Conservation (phyloP, 192 early-diverging fungal genomes). For the Coemansia sp. region DNA sequence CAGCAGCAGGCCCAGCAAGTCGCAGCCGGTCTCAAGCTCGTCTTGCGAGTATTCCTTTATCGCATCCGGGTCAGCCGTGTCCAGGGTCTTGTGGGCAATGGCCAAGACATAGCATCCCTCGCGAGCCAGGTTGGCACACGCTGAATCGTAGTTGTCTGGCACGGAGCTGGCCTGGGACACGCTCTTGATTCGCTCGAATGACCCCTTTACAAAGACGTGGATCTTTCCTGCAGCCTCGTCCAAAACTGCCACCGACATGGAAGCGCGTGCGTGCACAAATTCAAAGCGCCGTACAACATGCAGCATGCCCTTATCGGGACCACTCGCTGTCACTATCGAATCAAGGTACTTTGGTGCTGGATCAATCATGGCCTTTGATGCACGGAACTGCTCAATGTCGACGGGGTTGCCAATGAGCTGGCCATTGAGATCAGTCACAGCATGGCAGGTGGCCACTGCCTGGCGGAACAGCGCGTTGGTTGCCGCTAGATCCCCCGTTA, state of each 20-base stretch:
- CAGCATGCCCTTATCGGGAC: not conserved
- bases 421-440: slow-evolving; percentile 45
- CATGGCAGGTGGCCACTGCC: slow-evolving; percentile 48
- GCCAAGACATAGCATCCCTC: slow-evolving; percentile 77
- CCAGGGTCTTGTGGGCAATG: slow-evolving; percentile 56
- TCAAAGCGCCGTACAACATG: slow-evolving; percentile 65
- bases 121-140: slow-evolving; percentile 55
- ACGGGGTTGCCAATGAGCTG: slow-evolving; percentile 20
- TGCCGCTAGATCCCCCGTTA: not conserved
- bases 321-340: slow-evolving; percentile 42
- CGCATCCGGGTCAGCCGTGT: slow-evolving; percentile 40
- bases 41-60: slow-evolving; percentile 52
- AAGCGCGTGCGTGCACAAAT: slow-evolving; percentile 65
- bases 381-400: slow-evolving; percentile 17
- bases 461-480: not conserved
- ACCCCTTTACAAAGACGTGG: slow-evolving; percentile 67
- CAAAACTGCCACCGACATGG: slow-evolving; percentile 66
- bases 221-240: slow-evolving; percentile 53
- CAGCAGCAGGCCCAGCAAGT: slow-evolving; percentile 64
- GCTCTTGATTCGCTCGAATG: slow-evolving; percentile 50
- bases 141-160: slow-evolving; percentile 58
- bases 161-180: slow-evolving; percentile 48
- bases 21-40: slow-evolving; percentile 59
- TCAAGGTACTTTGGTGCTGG: slow-evolving; percentile 11
- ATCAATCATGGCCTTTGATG: slow-evolving; percentile 16